These are phyloP conservation scores for Panicum hallii DNA, from an alignment of 202 grass and related monocot genomes.

Conservation along the genomic window DNA sequence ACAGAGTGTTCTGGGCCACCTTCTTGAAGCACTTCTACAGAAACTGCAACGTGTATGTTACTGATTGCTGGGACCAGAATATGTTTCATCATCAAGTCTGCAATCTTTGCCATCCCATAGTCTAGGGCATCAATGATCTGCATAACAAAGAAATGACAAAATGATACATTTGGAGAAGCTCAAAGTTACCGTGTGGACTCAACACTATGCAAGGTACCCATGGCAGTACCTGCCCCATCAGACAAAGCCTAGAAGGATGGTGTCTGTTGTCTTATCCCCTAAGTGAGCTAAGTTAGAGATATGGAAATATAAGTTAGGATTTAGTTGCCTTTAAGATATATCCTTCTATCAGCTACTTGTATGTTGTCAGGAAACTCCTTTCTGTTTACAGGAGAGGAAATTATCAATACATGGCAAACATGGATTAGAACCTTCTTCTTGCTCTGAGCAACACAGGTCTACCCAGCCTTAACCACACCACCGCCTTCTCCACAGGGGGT, in stretches of 20 bases:
- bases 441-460: neutral
- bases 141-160: slow-evolving; percentile 38
- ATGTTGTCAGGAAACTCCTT: neutral
- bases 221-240: neutral
- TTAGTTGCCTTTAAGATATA: neutral
- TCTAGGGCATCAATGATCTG: slow-evolving; percentile 77
- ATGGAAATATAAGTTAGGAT: neutral
- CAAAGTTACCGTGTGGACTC: slow-evolving; percentile 5
- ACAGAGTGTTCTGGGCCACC: slow-evolving; percentile 41
- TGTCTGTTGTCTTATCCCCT: neutral
- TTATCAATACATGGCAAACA: slow-evolving; percentile 5
- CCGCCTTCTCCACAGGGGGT: neutral
- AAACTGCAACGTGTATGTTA: slow-evolving; percentile 56
- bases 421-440: slow-evolving; percentile 1
- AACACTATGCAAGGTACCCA: neutral
- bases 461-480: neutral
- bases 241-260: neutral
- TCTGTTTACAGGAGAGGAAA: neutral
- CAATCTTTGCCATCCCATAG: slow-evolving; percentile 88
- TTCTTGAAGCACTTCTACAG: slow-evolving; percentile 59
- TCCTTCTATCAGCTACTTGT: neutral
- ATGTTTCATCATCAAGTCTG: slow-evolving; percentile 81
- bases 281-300: slow-evolving; percentile 10
- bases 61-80: slow-evolving; percentile 71
- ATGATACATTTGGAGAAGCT: slow-evolving; percentile 27